Base-by-base conservation (phyloP, 495 filamentous ascomycete genomes). In the Lasiosphaeris hirsuta region DNA sequence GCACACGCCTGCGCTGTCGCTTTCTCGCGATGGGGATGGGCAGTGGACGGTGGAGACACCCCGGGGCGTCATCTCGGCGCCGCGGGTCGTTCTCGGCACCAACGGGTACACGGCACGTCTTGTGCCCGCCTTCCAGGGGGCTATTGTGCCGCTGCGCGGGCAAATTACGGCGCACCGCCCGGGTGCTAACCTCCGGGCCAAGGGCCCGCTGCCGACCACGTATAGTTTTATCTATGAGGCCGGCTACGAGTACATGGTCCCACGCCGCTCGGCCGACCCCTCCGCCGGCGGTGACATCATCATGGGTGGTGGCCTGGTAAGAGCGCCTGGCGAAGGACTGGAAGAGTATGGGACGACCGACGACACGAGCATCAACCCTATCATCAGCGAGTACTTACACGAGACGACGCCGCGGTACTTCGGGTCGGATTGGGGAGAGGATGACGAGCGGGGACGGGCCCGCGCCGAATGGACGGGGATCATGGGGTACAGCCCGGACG, bases 51-150 rank as follows among this genome's bases (percentile, higher is more conserved):
- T 89, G 0, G 45, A 78, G 23, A 89, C 86, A 2, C 53, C 67
- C 11, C 72, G 83, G 19, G 85, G 85, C 13, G 66, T 40, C 5
- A 80, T 89, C n/a, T 63, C 39, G 7, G 76, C 86, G 0, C 58
- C 58, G 19, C 79, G 76, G 43, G 75, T 90, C 2, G 74, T 90
- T 8, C 66, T 89, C 46, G 88, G 87, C 23, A 90, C 86, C 34
- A 92, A 92, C 55, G 88, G 84, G 18, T 90, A 90, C 62, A 84
- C 86, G 2, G 80, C 84, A 1, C 73, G 71, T 13, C 69, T 90
- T 10, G 74, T 81, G 40, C 76, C 79, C 4, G 62, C 72, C 15
- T 81, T 90, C 50, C 77, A 79, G 53, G 78, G 80, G n/a, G 61
- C 78, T 14, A 83, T 90, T 46, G 80, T 90, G 4, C 88, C 87